A percentile compares a stretch with the other conserved stretches of the same genome.
Evolutionary conservation across 2,329 filamentous ascomycete genomes (phyloP).

Genomic region (Calonectria pseudoturangicola): DNA sequence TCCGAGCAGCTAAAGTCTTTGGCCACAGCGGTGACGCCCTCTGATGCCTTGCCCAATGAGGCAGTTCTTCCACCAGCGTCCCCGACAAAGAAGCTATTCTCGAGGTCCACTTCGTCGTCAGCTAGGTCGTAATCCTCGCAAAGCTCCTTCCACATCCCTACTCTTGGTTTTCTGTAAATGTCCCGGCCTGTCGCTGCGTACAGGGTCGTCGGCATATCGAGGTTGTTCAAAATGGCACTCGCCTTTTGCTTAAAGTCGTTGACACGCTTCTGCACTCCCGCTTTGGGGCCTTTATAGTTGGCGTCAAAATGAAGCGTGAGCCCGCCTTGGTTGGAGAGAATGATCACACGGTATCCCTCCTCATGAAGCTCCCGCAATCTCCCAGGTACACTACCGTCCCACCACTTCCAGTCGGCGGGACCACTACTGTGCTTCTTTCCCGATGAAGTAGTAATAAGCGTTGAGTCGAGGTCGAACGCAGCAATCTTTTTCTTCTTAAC

Average conservation of each 20-base stretch:
- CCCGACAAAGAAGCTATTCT: slow-evolving; percentile 88
- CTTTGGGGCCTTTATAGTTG: slow-evolving; percentile 80
- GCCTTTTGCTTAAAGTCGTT: slow-evolving; percentile 90
- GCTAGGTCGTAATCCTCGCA: slow-evolving; percentile 76
- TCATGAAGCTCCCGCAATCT: slow-evolving; percentile 79
- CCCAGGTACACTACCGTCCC: slow-evolving; percentile 82
- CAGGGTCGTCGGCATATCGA: slow-evolving; percentile 85
- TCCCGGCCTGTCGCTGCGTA: slow-evolving; percentile 93
- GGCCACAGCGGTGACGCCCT: slow-evolving; percentile 51
- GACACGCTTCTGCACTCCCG: slow-evolving; percentile 75
- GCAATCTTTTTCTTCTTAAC: slow-evolving; percentile 74
- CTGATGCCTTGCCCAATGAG: slow-evolving; percentile 49
- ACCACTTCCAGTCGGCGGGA: slow-evolving; percentile 95
- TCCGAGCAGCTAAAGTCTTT: slow-evolving; percentile 81
- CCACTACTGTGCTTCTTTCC: slow-evolving; percentile 85
- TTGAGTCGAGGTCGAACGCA: slow-evolving; percentile 89
- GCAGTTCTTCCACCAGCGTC: slow-evolving; percentile 83
- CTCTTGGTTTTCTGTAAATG: slow-evolving; percentile 88
- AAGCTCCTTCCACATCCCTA: slow-evolving; percentile 88
- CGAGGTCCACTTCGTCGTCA: slow-evolving; percentile 77
- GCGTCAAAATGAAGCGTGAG: slow-evolving; percentile 83
- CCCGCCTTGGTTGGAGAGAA: slow-evolving; percentile 93
- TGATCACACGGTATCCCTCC: slow-evolving; percentile 83
- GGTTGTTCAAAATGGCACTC: slow-evolving; percentile 78
- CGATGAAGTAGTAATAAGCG: slow-evolving; percentile 86